Percentiles rank a stretch among this genome's conserved stretches.
These are phyloP conservation scores for Yamadazyma diospyri DNA, from an alignment of 1,139 yeast genomes.

Conservation along the genomic window DNA sequence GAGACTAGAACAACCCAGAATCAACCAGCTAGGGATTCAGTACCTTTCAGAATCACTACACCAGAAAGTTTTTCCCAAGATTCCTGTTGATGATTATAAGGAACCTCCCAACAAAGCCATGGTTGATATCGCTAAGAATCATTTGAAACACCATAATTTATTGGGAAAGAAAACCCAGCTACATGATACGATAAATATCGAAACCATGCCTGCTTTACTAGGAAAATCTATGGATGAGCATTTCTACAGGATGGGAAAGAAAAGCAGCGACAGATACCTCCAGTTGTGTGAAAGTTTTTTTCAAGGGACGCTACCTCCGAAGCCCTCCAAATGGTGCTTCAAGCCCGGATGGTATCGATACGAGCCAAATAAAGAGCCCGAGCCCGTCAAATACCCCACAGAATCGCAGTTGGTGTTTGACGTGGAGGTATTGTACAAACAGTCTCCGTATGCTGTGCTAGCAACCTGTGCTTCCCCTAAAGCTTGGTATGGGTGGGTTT, in stretches of 20 bases:
- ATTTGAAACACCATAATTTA: conserved; percentile 61
- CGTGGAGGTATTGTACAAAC: conserved; percentile 80
- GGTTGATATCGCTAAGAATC: conserved; percentile 56
- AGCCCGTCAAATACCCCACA: conserved; percentile 60
- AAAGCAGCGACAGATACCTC: conserved; percentile 60
- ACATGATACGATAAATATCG: conserved; percentile 57
- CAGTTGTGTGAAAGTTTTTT: conserved; percentile 41
- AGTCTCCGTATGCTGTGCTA: conserved; percentile 70
- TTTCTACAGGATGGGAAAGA: conserved; percentile 66
- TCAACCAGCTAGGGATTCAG: conserved; percentile 66
- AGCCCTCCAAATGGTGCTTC: conserved; percentile 54
- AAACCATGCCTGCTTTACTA: conserved; percentile 59
- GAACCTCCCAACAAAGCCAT: conserved; percentile 33
- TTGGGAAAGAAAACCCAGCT: conserved; percentile 75
- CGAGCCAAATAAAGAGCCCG: conserved; percentile 49
- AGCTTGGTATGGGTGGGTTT: conserved; percentile 96
- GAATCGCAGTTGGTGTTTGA: conserved; percentile 77
- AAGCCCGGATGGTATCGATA: conserved; percentile 85
- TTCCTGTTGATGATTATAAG: conserved; percentile 21
- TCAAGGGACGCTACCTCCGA: conserved; percentile 34
- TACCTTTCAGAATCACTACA: conserved; percentile 61
- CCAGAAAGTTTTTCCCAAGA: conserved; percentile 54
- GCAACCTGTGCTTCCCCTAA: conserved; percentile 75
- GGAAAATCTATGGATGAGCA: conserved; percentile 81
- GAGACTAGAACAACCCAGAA: conserved; percentile 39